phyloP scores from a whole-genome alignment of 2,329 filamentous ascomycete genomes.

The Aspergillus eucalypticola region DNA sequence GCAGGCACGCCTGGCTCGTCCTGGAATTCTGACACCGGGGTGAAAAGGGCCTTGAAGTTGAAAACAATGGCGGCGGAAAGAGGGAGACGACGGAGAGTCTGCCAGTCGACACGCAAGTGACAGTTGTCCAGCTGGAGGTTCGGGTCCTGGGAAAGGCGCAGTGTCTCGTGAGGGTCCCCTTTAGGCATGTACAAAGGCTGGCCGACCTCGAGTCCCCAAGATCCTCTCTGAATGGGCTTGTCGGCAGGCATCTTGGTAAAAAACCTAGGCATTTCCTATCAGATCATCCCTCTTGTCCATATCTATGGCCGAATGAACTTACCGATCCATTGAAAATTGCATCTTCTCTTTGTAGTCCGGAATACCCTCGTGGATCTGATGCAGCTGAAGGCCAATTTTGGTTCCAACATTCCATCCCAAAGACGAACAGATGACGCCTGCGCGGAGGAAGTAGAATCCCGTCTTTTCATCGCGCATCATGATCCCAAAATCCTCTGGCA shows the following conservation, averaged over 20 bases:
- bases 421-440: constrained; percentile 74
- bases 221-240: constrained; percentile 77
- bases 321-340: constrained; percentile 84
- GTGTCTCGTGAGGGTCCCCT: constrained; percentile 63
- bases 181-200: constrained; percentile 73
- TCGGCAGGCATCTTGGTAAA: constrained; percentile 75
- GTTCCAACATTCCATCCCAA: constrained; percentile 75
- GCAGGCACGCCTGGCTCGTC: constrained; percentile 73
- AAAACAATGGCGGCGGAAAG: constrained; percentile 75
- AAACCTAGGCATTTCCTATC: constrained; percentile 53
- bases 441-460: constrained; percentile 72
- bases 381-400: constrained; percentile 71
- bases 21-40: constrained; percentile 67
- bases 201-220: constrained; percentile 79
- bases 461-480: constrained; percentile 70
- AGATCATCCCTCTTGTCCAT: background rate
- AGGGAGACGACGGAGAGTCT: constrained; percentile 77
- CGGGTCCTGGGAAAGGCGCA: constrained; percentile 60
- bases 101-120: constrained; percentile 80
- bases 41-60: constrained; percentile 88
- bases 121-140: constrained; percentile 60
- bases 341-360: constrained; percentile 87
- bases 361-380: constrained; percentile 71
- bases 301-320: constrained; percentile 25
- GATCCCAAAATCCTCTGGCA: constrained; percentile 83